phyloP scores from a whole-genome alignment of 768 basidiomycete species.

The Megacollybia marginata region DNA sequence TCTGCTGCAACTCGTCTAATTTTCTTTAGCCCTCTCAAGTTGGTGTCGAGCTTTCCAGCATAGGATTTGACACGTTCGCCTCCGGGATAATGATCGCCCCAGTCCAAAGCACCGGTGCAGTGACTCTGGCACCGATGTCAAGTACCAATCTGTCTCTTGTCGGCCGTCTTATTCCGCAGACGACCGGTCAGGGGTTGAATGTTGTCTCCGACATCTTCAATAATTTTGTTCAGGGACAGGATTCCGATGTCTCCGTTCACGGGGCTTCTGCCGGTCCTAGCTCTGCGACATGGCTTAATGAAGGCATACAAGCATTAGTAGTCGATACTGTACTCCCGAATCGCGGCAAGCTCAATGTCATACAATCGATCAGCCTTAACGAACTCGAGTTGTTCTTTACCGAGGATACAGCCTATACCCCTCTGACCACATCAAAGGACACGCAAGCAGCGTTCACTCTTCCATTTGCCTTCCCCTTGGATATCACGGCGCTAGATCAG shows the following conservation, averaged over 20 bases:
- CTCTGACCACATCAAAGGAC: slow-evolving; percentile 48
- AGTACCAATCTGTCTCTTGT: slow-evolving; percentile 45
- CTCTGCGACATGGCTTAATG: slow-evolving; percentile 67
- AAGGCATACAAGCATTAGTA: slow-evolving; percentile 56
- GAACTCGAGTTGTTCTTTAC: slow-evolving; percentile 56
- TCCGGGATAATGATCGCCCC: slow-evolving; percentile 51
- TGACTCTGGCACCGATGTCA: slow-evolving; percentile 48
- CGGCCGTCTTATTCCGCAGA: slow-evolving; percentile 63
- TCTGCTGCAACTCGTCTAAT: slow-evolving; percentile 4
- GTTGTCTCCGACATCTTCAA: slow-evolving; percentile 63
- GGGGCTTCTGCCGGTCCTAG: slow-evolving; percentile 52
- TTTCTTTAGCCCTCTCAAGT: slow-evolving; percentile 60
- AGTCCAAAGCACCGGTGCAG: slow-evolving; percentile 37
- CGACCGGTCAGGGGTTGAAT: slow-evolving; percentile 39
- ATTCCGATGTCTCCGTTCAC: slow-evolving; percentile 50
- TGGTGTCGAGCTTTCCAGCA: slow-evolving; percentile 53
- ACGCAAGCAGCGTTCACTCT: slow-evolving; percentile 59
- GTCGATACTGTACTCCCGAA: slow-evolving; percentile 57
- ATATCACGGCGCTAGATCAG: slow-evolving; percentile 55
- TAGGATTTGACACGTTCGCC: slow-evolving; percentile 55
- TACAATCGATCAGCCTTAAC: slow-evolving; percentile 56
- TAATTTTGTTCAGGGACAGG: slow-evolving; percentile 59
- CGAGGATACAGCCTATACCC: slow-evolving; percentile 46
- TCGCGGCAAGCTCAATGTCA: slow-evolving; percentile 51
- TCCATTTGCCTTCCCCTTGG: slow-evolving; percentile 64